Percentiles rank a stretch among this genome's conserved stretches.
Evolutionary conservation across 257 asterid genomes (phyloP).

Genomic region (Lantana camara): DNA sequence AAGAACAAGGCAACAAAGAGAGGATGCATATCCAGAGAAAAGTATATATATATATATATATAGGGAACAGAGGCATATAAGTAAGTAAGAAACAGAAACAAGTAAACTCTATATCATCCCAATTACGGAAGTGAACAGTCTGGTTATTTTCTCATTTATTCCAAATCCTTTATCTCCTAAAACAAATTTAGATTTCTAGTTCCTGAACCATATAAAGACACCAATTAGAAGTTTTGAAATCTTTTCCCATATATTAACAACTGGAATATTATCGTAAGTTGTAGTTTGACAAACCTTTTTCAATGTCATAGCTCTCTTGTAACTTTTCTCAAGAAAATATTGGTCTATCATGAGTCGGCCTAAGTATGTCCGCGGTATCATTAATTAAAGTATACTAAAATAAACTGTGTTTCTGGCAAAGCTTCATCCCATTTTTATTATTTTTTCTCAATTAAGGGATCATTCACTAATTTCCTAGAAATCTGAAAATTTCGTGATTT

Average conservation of each 20-base stretch:
- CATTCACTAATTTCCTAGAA: no score
- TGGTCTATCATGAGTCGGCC: background rate
- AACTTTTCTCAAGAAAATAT: background rate
- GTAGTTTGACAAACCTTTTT: background rate
- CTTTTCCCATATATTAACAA: background rate
- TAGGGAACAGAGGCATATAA: background rate
- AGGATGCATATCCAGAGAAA: slow-evolving; percentile 1
- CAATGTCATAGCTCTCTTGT: background rate
- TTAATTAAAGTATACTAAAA: background rate
- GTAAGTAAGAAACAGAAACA: slow-evolving; percentile 3
- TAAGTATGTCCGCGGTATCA: background rate
- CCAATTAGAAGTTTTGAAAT: slow-evolving; percentile 1
- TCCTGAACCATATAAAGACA: slow-evolving; percentile 6
- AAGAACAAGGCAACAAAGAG: background rate
- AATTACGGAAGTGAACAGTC: no score
- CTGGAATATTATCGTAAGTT: background rate
- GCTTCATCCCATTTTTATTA: background rate
- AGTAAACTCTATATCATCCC: background rate
- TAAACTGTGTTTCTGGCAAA: background rate
- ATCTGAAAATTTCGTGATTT: no score
- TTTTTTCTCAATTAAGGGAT: background rate
- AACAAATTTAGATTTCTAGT: background rate
- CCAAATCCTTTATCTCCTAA: background rate
- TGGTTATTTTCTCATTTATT: no score
- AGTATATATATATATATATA: background rate